Base-by-base conservation (phyloP, 2,329 filamentous ascomycete genomes). In the Verticillium dahliae region DNA sequence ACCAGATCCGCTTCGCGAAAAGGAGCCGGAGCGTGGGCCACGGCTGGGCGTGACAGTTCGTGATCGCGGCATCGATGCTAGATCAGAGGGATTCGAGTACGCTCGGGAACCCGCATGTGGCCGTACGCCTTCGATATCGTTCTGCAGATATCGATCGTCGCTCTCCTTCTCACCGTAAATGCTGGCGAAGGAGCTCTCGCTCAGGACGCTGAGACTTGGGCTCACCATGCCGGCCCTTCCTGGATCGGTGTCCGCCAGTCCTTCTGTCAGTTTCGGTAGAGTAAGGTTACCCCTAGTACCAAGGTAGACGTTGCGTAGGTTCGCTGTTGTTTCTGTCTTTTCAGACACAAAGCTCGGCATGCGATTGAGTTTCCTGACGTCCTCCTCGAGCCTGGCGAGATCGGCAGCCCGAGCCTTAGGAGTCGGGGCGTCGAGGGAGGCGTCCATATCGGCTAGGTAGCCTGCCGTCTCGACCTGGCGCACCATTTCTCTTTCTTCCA, bases 321-420 rank as follows among this genome's bases (percentile, higher is more conserved):
- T 86, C 67, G 86, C 84, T 0, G 85, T 86, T 22, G 80, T 81
- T 63, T 83, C 82, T 67, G 78, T 86, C 35, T 73, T 76, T 18
- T 88, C 86, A 0, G 85, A 87, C 9, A 89, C 68, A 66, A 88
- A 89, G 62, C 85, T 88, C 1, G 86, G 86, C 84, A 88, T 86
- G 11, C 84, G 80, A 9, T 77, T 76, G 58, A 88, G 73, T 9
- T 68, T 68, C 60, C 73, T 78, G 55, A 65, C 64, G 62, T 77
- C 73, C 18, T 74, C 72, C 13, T 70, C 64, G 27, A 67, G 65
- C 10, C 58, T 56, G 1, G 68, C 63, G 1, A 63, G 57, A 6
- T 62, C 61, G 35, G 63, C 64, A 35, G 61, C 62, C 57, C 66
- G 70, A 11, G 69, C 55, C 27, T 60, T 61, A 14, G 64, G 61